Base-by-base conservation (phyloP, 2,329 filamentous ascomycete species). In the Trichoderma sp. region DNA sequence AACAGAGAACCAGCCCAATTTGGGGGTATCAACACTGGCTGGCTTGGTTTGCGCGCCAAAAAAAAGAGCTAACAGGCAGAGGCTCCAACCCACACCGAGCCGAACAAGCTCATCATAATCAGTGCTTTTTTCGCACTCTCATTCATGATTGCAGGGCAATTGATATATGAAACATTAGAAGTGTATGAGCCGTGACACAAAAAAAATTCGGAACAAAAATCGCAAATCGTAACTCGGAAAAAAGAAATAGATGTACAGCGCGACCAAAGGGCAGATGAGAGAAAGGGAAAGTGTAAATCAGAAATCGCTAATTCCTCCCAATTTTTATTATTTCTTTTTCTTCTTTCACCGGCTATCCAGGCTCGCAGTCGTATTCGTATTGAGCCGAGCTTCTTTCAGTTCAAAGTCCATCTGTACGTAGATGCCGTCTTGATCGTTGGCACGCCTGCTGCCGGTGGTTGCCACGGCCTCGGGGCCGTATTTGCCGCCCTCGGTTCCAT, bases 391-490 rank as follows among this genome's bases (percentile, higher is more conserved):
- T 33, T 84, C 82, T 29, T 83, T 80, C 24, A 84, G 75, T n/a
- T 81, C 79, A 72, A 85, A 84, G n/a, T 84, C 83, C 50, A 84
- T 80, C 62, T 82, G 79, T 11, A 85, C 83, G 59, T 84, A 76
- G 27, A 85, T 85, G 0, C 82, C 83, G 50, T 83, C 82, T 0
- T 79, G 76, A 14, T 80, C 79, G 60, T 79, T 78, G 75, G 76
- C 78, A 67, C 79, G 77, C 31, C 79, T 78, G 63, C 80, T 79
- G 31, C 77, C 78, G 5, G 80, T 77, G 6, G 74, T 74, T 5
- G 75, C 79, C 18, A 75, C 78, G n/a, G 80, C 80, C 56, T 78
- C 77, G 12, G 77, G 76, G 8, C 74, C 76, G 16, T 80, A 81
- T 9, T 79, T 75, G 16, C 77, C 77, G 1, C 79, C 78, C 3